A percentile compares a stretch with the other conserved stretches of the same genome.
phyloP scores from a whole-genome alignment of 2,329 filamentous ascomycete genomes.

The Arachnomyces sp. region DNA sequence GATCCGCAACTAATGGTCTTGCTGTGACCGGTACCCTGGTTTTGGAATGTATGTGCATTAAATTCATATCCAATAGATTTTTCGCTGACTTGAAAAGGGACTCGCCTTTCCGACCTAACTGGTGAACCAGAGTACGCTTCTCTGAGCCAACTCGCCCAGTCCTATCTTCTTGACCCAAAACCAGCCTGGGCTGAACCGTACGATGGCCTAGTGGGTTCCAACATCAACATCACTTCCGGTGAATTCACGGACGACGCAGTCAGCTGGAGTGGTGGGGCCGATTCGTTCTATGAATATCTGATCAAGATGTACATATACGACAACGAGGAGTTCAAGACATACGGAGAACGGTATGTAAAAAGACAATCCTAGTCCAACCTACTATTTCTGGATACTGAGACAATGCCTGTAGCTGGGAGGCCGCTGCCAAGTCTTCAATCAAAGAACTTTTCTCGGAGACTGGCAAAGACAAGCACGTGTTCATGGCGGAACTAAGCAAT shows the following conservation, averaged over 20 bases:
- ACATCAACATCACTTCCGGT: conserved; percentile 57
- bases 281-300: conserved; percentile 83
- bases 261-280: conserved; percentile 68
- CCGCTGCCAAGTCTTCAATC: conserved; percentile 68
- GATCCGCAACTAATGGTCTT: conserved; percentile 56
- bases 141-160: conserved; percentile 59
- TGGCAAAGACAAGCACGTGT: conserved; percentile 33
- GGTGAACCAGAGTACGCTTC: conserved; percentile 58
- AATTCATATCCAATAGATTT: too few species aligned
- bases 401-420: conserved; percentile 51
- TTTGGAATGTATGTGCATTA: conserved; percentile 51
- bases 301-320: conserved; percentile 89
- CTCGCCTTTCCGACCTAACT: conserved; percentile 65
- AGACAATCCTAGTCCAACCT: too few species aligned
- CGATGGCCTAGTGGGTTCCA: conserved; percentile 64
- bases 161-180: conserved; percentile 59
- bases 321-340: conserved; percentile 23
- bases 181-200: conserved; percentile 60
- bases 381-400: too few species aligned
- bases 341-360: too few species aligned
- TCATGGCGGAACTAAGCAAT: conserved; percentile 36
- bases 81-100: conserved; percentile 38
- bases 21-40: conserved; percentile 71
- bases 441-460: conserved; percentile 51
- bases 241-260: conserved; percentile 58